A percentile compares a stretch with the other conserved stretches of the same genome.
phyloP scores from a whole-genome alignment of 306 rosid species.

The Malus orientalis region DNA sequence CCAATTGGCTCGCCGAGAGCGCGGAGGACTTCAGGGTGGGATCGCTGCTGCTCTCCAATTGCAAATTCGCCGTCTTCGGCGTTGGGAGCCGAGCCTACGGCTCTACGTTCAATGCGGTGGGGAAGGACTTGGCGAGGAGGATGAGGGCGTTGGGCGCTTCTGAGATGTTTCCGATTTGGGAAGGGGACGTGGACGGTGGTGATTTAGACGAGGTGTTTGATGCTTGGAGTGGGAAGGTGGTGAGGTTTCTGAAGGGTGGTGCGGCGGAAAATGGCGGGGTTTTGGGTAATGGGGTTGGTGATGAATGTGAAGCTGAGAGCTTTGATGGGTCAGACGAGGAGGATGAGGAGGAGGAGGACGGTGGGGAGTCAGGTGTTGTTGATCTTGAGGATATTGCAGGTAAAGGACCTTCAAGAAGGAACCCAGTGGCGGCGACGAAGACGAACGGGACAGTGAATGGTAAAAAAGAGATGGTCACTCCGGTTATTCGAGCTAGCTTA shows the following conservation, averaged over 20 bases:
- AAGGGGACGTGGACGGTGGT: slow-evolving; percentile 69
- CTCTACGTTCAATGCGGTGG: slow-evolving; percentile 55
- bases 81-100: slow-evolving; percentile 82
- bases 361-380: slow-evolving; percentile 47
- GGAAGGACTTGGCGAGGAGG: slow-evolving; percentile 42
- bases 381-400: slow-evolving; percentile 98
- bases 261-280: slow-evolving; percentile 31
- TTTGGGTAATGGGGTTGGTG: slow-evolving; percentile 18
- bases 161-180: slow-evolving; percentile 61
- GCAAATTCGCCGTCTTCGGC: slow-evolving; percentile 67
- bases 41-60: slow-evolving; percentile 54
- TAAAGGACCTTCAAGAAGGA: slow-evolving; percentile 67
- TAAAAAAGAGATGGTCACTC: slow-evolving; percentile 79
- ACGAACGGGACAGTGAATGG: slow-evolving; percentile 65
- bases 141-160: slow-evolving; percentile 62
- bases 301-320: slow-evolving; percentile 38
- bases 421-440: slow-evolving; percentile 29
- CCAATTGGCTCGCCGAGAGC: slow-evolving; percentile 80
- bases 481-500: slow-evolving; percentile 83
- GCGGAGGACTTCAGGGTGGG: slow-evolving; percentile 80
- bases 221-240: slow-evolving; percentile 54
- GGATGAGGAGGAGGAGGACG: slow-evolving; percentile 28
- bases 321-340: slow-evolving; percentile 42
- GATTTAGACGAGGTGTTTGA: slow-evolving; percentile 60
- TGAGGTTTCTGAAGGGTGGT: slow-evolving; percentile 41